Evolutionary conservation across 192 early-diverging fungal species (phyloP).

Genomic region (Polychytrium aggregatum): DNA sequence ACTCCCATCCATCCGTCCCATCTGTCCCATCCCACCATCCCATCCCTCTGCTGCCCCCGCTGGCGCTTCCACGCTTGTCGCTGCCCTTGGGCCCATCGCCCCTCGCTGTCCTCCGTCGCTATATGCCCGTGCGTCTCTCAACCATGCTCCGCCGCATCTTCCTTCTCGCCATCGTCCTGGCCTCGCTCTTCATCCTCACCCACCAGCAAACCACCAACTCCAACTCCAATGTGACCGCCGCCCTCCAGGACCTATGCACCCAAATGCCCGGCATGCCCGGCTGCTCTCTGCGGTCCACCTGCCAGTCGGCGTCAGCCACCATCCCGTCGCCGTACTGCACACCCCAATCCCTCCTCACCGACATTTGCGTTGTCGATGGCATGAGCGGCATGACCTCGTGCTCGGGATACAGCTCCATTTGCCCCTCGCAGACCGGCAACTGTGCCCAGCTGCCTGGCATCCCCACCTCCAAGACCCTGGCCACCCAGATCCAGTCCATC

Average conservation of each 20-base stretch:
- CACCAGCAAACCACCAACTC: constrained; percentile 1
- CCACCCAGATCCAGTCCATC: constrained; percentile 30
- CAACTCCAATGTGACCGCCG: constrained; percentile 13
- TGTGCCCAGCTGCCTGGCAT: constrained; percentile 14
- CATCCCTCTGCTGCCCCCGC: too few relatives aligned
- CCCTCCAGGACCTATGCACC: constrained; percentile 24
- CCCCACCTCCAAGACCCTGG: constrained; percentile 33
- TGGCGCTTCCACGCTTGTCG: too few relatives aligned
- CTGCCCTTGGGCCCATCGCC: too few relatives aligned
- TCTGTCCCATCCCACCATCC: too few relatives aligned
- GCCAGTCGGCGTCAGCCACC: constrained; percentile 1
- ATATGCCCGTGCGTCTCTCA: too few relatives aligned
- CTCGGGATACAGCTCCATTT: constrained; percentile 8
- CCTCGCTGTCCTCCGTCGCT: too few relatives aligned
- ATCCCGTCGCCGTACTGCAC: constrained; percentile 36
- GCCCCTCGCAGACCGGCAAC: constrained; percentile 15
- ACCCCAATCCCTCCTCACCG: constrained; percentile 29
- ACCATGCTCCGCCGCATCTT: too few relatives aligned
- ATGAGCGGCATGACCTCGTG: constrained; percentile 23
- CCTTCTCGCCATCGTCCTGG: too few relatives aligned
- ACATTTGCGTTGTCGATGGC: constrained; percentile 36
- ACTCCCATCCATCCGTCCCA: too few relatives aligned
- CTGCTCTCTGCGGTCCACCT: constrained; percentile 22
- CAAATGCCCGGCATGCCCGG: constrained; percentile 41
- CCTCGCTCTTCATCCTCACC: constrained; percentile 1